phyloP scores from a whole-genome alignment of 495 filamentous ascomycete genomes.

The Filosporella fistucella region DNA sequence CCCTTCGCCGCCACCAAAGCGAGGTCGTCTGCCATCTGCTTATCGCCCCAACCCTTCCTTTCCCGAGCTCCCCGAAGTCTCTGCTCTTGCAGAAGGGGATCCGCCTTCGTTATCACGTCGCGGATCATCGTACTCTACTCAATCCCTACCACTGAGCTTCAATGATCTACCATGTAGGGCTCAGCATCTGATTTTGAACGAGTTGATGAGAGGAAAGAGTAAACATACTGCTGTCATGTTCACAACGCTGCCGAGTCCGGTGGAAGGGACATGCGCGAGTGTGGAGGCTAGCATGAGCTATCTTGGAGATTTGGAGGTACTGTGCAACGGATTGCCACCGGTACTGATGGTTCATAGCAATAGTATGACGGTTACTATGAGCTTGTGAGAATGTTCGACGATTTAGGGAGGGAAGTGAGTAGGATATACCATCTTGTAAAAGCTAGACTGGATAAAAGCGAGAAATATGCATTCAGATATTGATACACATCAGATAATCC shows the following conservation, averaged over 20 bases:
- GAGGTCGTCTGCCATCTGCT: conserved; percentile 17
- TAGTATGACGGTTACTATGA: conserved; percentile 84
- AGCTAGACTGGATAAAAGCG: no score
- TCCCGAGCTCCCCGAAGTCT: conserved; percentile 8
- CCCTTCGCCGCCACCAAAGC: conserved; percentile 26
- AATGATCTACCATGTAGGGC: conserved; percentile 80
- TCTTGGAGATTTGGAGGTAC: conserved; percentile 70
- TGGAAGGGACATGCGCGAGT: conserved; percentile 67
- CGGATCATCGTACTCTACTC: conserved; percentile 56
- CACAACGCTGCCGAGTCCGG: conserved; percentile 72
- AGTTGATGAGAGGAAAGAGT: conserved; percentile 69
- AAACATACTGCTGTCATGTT: conserved; percentile 75
- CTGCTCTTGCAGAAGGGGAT: background rate
- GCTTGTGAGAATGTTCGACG: no score
- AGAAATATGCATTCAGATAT: no score
- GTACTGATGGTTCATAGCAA: conserved; percentile 80
- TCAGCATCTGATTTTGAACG: conserved; percentile 82
- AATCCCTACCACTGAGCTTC: conserved; percentile 66
- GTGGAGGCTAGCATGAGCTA: conserved; percentile 67
- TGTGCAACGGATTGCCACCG: conserved; percentile 64
- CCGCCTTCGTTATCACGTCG: conserved; percentile 14
- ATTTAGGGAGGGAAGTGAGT: no score
- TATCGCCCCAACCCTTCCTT: conserved; percentile 13
- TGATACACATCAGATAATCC: no score
- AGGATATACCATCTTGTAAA: no score